Percentiles rank a stretch among this genome's conserved stretches.
Conservation (phyloP, 495 filamentous ascomycete species). For the Talaromyces nanjingensis region DNA sequence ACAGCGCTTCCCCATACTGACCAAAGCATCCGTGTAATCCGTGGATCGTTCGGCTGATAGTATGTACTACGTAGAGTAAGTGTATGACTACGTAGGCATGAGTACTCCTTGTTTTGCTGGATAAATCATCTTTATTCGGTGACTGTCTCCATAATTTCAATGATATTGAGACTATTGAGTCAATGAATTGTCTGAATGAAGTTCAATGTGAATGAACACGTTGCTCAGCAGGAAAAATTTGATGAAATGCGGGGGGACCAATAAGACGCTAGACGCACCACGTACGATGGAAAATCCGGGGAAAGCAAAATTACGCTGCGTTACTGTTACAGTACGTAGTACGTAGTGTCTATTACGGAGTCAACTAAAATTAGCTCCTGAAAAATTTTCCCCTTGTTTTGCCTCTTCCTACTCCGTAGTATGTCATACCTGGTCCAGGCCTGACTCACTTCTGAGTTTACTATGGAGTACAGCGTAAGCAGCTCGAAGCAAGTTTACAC, state of each 20-base stretch:
- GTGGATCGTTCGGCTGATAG: not conserved
- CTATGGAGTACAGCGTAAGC: not conserved
- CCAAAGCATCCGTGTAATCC: not conserved
- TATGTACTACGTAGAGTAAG: not conserved
- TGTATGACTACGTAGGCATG: not conserved
- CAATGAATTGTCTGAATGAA: too few species aligned
- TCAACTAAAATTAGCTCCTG: not conserved
- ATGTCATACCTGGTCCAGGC: not conserved
- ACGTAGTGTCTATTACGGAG: too few species aligned
- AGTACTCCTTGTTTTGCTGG: not conserved
- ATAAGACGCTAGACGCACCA: not conserved
- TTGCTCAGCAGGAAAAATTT: not conserved
- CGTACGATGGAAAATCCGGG: constrained; percentile 4
- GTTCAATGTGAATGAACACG: not conserved
- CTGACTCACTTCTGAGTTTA: not conserved
- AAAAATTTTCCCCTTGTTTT: constrained; percentile 1
- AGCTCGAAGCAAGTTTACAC: not conserved
- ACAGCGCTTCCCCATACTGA: not conserved
- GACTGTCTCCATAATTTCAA: not conserved
- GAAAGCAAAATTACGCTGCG: not conserved
- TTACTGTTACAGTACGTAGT: not conserved
- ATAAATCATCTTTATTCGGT: not conserved
- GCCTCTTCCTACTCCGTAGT: not conserved
- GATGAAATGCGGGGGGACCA: not conserved
- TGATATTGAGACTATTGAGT: not conserved